Base-by-base conservation (phyloP, 768 basidiomycete genomes). In the Pisolithus orientalis region DNA sequence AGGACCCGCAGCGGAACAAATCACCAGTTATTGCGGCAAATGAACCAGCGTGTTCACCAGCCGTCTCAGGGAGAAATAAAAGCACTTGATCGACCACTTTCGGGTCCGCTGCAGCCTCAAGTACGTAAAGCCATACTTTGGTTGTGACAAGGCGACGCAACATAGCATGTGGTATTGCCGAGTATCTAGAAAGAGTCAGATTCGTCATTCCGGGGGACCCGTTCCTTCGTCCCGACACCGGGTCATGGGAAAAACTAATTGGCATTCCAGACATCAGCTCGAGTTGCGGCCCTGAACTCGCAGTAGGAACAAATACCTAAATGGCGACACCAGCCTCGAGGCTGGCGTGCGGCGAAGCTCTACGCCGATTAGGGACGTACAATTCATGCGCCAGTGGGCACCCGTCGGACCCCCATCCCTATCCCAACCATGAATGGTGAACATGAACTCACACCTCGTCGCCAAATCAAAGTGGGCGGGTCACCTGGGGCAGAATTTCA, bases 281-380 rank as follows among this genome's bases (percentile, higher is more conserved):
- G 13, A 34, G 49, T 54, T 46, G 25, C 66, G 69, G 62, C 66
- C 68, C 66, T 70, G 66, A 59, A 46, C 25, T 50, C 57, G 63
- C 64, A 69, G 63, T 59, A 54, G 47, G 31, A 25, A 49, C 51
- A 39, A 62, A 57, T 67, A 67, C 67, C 65, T 62, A 64, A 68
- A 50, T 53, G 49, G 58, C 42, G 54, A 67, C 62, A 46, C 6
- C 39, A 54, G 54, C 66, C 66, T 69, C 66, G 66, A 66, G 66
- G 66, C 57, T 58, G 64, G 32, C 50, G 66, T 68, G 68, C 59
- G 66, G 64, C 62, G 39, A 44, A 54, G 49, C 39, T 54, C 66
- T 67, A 60, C 65, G 64, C 59, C 60, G 53, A 13, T 29, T 17
- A 59, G 58, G 57, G 54, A 58, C 58, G 32, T 47, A 24, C 54